A percentile compares a stretch with the other conserved stretches of the same genome.
These are phyloP conservation scores for Umbilicus rupestris DNA, from an alignment of 164 flowering plant species.

Conservation along the genomic window DNA sequence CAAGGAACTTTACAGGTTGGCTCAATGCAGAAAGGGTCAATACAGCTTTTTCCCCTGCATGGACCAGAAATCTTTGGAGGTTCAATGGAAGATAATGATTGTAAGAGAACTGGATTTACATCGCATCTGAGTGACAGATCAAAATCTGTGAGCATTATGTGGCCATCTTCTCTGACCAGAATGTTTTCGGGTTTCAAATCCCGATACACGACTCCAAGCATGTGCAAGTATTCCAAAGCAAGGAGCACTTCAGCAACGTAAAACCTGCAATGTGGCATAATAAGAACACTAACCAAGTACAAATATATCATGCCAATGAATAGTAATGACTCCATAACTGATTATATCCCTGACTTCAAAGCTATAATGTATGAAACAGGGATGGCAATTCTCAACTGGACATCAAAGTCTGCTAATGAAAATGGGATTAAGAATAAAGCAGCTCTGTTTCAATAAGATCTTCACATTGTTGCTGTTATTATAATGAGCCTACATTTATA, in stretches of 20 bases:
- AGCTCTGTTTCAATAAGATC: no score
- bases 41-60: constrained; percentile 40
- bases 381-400: neutral
- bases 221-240: constrained; percentile 86
- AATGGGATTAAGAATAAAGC: no score
- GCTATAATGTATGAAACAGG: neutral
- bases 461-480: no score
- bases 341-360: no score
- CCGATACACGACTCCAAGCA: constrained; percentile 77
- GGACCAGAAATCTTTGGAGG: constrained; percentile 38
- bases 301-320: neutral
- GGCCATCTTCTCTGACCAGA: constrained; percentile 79
- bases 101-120: constrained; percentile 50
- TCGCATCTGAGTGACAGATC: constrained; percentile 63
- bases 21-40: constrained; percentile 52
- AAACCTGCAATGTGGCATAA: constrained; percentile 34
- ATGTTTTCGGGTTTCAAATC: constrained; percentile 94
- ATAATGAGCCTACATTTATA: no score
- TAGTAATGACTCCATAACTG: no score
- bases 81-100: constrained; percentile 25
- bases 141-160: constrained; percentile 88
- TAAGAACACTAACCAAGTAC: neutral
- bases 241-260: constrained; percentile 89
- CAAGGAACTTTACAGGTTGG: constrained; percentile 47
- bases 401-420: neutral